Base-by-base conservation (phyloP, 2,329 filamentous ascomycete species). In the Hymenoscyphus linearis region DNA sequence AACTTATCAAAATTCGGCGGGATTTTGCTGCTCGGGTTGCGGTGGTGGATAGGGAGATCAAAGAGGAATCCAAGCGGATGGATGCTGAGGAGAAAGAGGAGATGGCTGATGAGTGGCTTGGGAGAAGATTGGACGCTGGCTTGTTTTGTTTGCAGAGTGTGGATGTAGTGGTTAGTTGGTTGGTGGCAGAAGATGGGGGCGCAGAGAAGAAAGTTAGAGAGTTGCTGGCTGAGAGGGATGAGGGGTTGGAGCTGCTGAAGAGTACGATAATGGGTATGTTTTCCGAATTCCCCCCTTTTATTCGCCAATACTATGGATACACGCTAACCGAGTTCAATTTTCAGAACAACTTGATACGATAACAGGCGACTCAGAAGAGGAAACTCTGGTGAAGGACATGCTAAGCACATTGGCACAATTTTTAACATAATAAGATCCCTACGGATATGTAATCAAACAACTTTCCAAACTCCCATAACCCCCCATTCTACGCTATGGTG, bases 161-260 rank as follows among this genome's bases (percentile, higher is more conserved):
- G 53, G 93, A 98, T 76, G 82, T 92, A 0, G 85, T 95, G 34
- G 75, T 99, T 34, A 90, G 93, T 13, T 99, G 95, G 95, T 80
- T 98, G 35, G 82, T 91, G 7, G 95, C 93, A 0, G 95, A 99
- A 75, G 95, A 99, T 70, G 80, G 80, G 36, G 91, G 90, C 0
- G 90, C 91, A 1, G 84, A 81, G 68, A 79, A 76, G 60, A 88
- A 81, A 68, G 85, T 96, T 35, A 75, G 80, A 56, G 76, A 79
- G 25, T 75, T 89, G 3, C 76, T 97, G 47, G 84, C 82, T 0
- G 87, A 91, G 63, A 80, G 82, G 22, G 89, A 89, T 66, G 87
- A 91, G 71, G 78, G 79, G 7, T 71, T 96, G 18, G 77, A 72
- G 3, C 78, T 85, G 16, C 75, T 98, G 25, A 85, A 81, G 67